A percentile compares a stretch with the other conserved stretches of the same genome.
Conservation (phyloP, 352 stramenopile species). For the Phytopythium oedochilum region DNA sequence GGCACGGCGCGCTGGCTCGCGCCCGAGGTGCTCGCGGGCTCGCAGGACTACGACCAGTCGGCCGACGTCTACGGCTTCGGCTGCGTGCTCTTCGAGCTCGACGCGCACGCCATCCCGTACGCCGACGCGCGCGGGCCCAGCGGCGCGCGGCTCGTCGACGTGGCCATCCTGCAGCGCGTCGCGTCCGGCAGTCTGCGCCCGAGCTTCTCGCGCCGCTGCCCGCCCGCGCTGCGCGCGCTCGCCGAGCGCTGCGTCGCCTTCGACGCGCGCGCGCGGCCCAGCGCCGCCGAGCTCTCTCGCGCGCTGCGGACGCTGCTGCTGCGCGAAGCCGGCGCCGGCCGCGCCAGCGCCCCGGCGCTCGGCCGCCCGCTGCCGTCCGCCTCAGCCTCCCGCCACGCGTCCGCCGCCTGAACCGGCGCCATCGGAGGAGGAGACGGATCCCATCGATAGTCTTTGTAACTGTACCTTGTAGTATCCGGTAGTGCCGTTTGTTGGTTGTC, state of each 20-base stretch:
- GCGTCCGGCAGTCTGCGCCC: neutral
- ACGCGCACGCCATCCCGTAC: constrained; percentile 20
- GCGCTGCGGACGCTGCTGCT: neutral
- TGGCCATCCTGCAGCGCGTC: constrained; percentile 3
- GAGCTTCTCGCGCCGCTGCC: neutral
- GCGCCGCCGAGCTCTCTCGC: constrained; percentile 2
- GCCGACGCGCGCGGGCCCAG: neutral
- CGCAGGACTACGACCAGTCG: constrained; percentile 22
- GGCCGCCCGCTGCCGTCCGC: neutral
- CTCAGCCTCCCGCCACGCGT: neutral
- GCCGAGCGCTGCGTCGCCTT: constrained; percentile 7
- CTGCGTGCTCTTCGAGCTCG: constrained; percentile 24
- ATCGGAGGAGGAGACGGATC: no score
- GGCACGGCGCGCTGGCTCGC: constrained; percentile 32
- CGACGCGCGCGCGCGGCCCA: constrained; percentile 5
- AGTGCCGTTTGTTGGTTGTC: no score
- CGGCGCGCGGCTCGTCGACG: constrained; percentile 1
- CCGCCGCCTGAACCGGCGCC: neutral
- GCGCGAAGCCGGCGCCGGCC: neutral
- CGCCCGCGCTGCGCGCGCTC: neutral
- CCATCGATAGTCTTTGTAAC: no score
- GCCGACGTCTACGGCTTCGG: constrained; percentile 8
- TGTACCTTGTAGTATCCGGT: no score
- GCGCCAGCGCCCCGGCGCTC: neutral
- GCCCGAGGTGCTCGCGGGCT: constrained; percentile 24